Evolutionary conservation across 257 asterid species (phyloP).

Genomic region (Lycium barbarum): DNA sequence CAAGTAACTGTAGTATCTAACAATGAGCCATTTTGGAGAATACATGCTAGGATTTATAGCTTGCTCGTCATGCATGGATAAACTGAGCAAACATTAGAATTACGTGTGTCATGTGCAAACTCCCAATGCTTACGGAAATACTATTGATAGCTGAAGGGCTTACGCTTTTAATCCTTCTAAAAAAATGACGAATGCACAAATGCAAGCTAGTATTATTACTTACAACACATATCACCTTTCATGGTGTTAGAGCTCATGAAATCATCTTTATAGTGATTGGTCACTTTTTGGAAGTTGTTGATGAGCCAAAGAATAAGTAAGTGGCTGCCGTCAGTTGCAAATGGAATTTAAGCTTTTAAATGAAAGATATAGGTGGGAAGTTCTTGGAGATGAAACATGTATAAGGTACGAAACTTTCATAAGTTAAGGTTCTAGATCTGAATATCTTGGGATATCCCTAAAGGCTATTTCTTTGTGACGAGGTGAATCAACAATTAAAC

Average conservation of each 20-base stretch:
- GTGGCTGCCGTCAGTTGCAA: background rate
- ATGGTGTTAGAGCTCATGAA: background rate
- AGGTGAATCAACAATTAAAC: background rate
- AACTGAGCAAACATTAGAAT: background rate
- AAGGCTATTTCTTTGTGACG: background rate
- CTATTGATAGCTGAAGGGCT: slow-evolving; percentile 13
- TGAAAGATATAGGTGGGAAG: background rate
- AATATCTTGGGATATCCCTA: background rate
- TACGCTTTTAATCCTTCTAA: background rate
- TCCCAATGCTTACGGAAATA: slow-evolving; percentile 4
- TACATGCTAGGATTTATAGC: background rate
- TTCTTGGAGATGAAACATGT: background rate
- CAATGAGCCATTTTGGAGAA: background rate
- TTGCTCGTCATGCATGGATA: background rate
- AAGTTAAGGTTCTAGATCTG: background rate
- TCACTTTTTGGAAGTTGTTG: background rate
- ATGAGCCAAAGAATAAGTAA: slow-evolving; percentile 14
- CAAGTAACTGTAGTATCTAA: background rate
- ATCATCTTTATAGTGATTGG: background rate
- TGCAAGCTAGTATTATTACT: background rate
- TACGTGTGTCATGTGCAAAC: background rate
- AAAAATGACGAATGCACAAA: background rate
- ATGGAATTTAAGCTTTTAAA: slow-evolving; percentile 10
- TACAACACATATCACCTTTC: slow-evolving; percentile 3
- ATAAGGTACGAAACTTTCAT: background rate